Percentiles rank a stretch among this genome's conserved stretches.
phyloP scores from a whole-genome alignment of 164 flowering plant genomes.

The Hamamelis virginiana region DNA sequence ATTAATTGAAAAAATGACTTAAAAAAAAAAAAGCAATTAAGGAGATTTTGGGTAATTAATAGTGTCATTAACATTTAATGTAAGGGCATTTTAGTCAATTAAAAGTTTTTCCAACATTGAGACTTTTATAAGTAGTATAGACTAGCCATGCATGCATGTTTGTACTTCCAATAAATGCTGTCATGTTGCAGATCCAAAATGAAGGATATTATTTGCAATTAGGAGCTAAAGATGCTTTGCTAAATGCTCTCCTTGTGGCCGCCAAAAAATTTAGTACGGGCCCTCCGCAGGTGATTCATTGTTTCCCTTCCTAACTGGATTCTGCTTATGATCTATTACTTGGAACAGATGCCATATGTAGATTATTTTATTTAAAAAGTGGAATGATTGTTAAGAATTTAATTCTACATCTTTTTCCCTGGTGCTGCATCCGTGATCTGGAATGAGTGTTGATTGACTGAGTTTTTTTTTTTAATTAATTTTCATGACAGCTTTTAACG shows the following conservation, averaged over 20 bases:
- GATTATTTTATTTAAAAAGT: neutral
- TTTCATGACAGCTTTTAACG: constrained; percentile 71
- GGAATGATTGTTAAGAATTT: neutral
- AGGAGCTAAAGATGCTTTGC: constrained; percentile 73
- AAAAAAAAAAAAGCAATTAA: no score
- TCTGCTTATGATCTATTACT: neutral
- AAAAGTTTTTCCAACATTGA: no score
- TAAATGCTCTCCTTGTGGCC: constrained; percentile 81
- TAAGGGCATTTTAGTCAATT: no score
- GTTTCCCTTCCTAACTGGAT: neutral
- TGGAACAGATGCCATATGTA: neutral
- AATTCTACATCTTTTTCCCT: neutral
- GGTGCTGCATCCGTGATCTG: neutral
- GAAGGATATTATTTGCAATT: constrained; percentile 70
- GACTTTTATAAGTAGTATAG: no score
- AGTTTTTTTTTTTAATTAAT: neutral
- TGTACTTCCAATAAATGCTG: neutral
- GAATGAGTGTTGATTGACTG: neutral
- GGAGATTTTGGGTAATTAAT: no score
- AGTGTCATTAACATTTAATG: no score
- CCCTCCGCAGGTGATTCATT: constrained; percentile 72
- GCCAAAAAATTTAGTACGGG: constrained; percentile 78
- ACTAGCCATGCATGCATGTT: no score
- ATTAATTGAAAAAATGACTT: no score
- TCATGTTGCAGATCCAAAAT: constrained; percentile 66